Percentiles rank a stretch among this genome's conserved stretches.
These are phyloP conservation scores for Micractinium conductrix DNA, from an alignment of 139 green algal species.

Conservation along the genomic window DNA sequence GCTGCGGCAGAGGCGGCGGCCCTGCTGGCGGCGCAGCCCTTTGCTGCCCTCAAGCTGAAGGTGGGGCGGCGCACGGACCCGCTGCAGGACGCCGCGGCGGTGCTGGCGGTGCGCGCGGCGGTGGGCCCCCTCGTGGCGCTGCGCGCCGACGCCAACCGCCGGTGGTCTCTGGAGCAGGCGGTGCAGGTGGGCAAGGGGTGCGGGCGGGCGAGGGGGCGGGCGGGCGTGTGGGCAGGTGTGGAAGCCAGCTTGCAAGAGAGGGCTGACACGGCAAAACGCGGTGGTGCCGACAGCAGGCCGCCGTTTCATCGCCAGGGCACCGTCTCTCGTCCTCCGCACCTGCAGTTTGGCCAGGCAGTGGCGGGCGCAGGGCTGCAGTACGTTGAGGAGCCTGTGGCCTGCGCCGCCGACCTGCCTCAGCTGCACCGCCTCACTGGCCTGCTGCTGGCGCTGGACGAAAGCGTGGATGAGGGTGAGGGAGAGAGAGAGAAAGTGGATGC, in stretches of 20 bases:
- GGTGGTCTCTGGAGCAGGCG: slow-evolving; percentile 82
- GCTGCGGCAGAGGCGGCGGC: slow-evolving; percentile 35
- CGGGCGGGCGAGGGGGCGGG: neutral
- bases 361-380: slow-evolving; percentile 65
- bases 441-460: slow-evolving; percentile 86
- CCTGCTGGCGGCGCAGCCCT: slow-evolving; percentile 52
- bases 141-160: slow-evolving; percentile 91
- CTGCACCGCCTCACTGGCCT: slow-evolving; percentile 71
- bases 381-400: slow-evolving; percentile 86
- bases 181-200: slow-evolving; percentile 21
- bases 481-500: neutral
- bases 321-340: no score
- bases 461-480: slow-evolving; percentile 72
- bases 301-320: no score
- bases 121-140: slow-evolving; percentile 73
- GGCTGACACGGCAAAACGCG: no score
- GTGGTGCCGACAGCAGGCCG: no score
- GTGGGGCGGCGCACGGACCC: slow-evolving; percentile 62
- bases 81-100: slow-evolving; percentile 70
- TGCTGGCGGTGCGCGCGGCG: slow-evolving; percentile 67
- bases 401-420: slow-evolving; percentile 51
- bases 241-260: no score
- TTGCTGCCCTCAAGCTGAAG: slow-evolving; percentile 89
- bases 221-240: neutral
- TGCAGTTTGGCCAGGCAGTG: slow-evolving; percentile 54